Conservation (phyloP, 129 eudicot species). For the Tanacetum coccineum region DNA sequence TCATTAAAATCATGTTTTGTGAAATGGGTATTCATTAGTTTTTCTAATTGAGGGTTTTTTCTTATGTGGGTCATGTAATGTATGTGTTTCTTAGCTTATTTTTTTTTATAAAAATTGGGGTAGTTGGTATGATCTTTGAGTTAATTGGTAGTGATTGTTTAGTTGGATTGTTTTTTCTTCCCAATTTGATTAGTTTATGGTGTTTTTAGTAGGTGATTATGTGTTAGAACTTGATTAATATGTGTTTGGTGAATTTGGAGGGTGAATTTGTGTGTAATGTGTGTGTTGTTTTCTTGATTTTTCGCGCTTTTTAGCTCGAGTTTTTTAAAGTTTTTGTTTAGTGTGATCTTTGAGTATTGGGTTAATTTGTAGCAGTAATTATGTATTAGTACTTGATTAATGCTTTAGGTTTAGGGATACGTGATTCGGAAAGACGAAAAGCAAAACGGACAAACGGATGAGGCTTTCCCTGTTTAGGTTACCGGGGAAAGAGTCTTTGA, state of each 20-base stretch:
- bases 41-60: constrained; percentile 1
- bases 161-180: constrained; percentile 4
- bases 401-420: neutral
- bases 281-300: too few relatives aligned
- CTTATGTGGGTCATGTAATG: constrained; percentile 14
- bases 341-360: too few relatives aligned
- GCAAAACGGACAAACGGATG: too few relatives aligned
- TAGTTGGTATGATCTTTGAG: constrained; percentile 10
- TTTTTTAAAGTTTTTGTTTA: too few relatives aligned
- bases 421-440: neutral
- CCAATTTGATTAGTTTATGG: neutral
- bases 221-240: neutral
- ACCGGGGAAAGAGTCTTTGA: too few relatives aligned
- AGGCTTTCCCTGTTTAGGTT: too few relatives aligned
- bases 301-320: too few relatives aligned
- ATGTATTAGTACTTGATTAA: too few relatives aligned
- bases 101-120: too few relatives aligned
- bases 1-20: constrained; percentile 7
- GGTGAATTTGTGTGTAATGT: too few relatives aligned
- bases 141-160: constrained; percentile 8
- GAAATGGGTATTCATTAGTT: constrained; percentile 11
- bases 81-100: constrained; percentile 21
- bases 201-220: neutral
- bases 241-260: too few relatives aligned
- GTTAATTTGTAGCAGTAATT: too few relatives aligned